Evolutionary conservation across 768 basidiomycete genomes (phyloP).

Genomic region (Clavaria fumosa): DNA sequence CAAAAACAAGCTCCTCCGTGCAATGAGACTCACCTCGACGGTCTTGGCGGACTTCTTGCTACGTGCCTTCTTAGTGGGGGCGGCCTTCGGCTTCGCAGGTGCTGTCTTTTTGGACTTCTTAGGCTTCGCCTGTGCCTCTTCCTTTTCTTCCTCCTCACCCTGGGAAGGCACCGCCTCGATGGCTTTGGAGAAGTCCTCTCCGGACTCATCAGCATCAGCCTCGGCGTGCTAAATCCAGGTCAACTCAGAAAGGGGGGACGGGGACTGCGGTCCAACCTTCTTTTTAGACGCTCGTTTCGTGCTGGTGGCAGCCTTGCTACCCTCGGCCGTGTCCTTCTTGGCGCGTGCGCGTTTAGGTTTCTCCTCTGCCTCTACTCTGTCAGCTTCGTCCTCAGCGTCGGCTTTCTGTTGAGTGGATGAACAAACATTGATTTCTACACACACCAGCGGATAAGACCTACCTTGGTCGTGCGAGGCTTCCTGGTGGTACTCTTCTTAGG

Average conservation of each 20-base stretch:
- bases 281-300: slow-evolving; percentile 27
- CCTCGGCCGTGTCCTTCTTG: slow-evolving; percentile 18
- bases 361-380: slow-evolving; percentile 25
- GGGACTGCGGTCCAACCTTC: slow-evolving; percentile 14
- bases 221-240: slow-evolving; percentile 17
- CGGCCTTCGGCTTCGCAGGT: slow-evolving; percentile 14
- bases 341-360: slow-evolving; percentile 24
- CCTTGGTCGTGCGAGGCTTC: slow-evolving; percentile 25
- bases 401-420: slow-evolving; percentile 16
- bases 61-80: slow-evolving; percentile 14
- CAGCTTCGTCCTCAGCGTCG: slow-evolving; percentile 15
- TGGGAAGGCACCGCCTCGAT: slow-evolving; percentile 23
- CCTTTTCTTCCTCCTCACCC: slow-evolving; percentile 23
- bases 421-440: slow-evolving; percentile 1
- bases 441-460: slow-evolving; percentile 8
- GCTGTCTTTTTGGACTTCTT: slow-evolving; percentile 20
- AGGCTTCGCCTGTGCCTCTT: slow-evolving; percentile 24
- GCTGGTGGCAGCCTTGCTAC: slow-evolving; percentile 29
- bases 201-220: slow-evolving; percentile 14
- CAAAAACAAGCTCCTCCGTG: background rate
- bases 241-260: slow-evolving; percentile 16
- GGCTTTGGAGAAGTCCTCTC: slow-evolving; percentile 31
- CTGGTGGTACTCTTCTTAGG: slow-evolving; percentile 20
- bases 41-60: no score
- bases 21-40: no score